A percentile compares a stretch with the other conserved stretches of the same genome.
These are phyloP conservation scores for Linum trigynum DNA, from an alignment of 345 rosid genomes.

Conservation along the genomic window DNA sequence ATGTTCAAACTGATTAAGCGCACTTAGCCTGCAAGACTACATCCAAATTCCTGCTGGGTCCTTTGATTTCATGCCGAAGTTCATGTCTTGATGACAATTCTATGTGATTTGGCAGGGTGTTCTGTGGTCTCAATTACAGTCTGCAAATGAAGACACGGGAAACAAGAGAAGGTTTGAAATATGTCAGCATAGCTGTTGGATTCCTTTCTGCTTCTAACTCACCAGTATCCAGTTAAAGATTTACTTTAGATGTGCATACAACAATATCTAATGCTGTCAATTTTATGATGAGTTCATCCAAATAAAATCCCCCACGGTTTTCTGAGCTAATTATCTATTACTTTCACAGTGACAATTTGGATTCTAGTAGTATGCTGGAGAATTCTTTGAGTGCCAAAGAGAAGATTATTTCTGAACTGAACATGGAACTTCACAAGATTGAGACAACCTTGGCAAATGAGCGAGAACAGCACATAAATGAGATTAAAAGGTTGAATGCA, in stretches of 20 bases:
- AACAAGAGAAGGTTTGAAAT: constrained; percentile 51
- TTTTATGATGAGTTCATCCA: too few relatives aligned
- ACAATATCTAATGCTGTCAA: neutral
- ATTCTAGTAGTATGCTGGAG: constrained; percentile 76
- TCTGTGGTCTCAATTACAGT: constrained; percentile 72
- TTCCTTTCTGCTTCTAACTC: neutral
- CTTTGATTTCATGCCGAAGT: neutral
- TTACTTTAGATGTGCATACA: neutral
- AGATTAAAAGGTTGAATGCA: constrained; percentile 67
- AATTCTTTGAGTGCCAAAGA: constrained; percentile 85
- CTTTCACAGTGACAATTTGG: constrained; percentile 54
- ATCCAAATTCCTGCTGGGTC: neutral
- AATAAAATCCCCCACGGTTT: too few relatives aligned
- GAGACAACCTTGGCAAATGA: constrained; percentile 69
- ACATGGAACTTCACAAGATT: constrained; percentile 78
- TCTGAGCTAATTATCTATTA: constrained; percentile 13
- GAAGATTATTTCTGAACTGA: constrained; percentile 87
- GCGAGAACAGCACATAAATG: constrained; percentile 70
- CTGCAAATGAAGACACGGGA: constrained; percentile 79
- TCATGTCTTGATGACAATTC: neutral
- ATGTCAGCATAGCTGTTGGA: neutral
- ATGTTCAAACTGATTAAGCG: neutral
- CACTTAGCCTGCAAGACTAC: neutral
- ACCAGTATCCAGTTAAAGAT: neutral
- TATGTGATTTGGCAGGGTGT: constrained; percentile 40